Evolutionary conservation across 1,284 basidiomycete species (phyloP), one percentile per base, ranked within the genome.

Genomic region (Cryptococcus sp.): DNA sequence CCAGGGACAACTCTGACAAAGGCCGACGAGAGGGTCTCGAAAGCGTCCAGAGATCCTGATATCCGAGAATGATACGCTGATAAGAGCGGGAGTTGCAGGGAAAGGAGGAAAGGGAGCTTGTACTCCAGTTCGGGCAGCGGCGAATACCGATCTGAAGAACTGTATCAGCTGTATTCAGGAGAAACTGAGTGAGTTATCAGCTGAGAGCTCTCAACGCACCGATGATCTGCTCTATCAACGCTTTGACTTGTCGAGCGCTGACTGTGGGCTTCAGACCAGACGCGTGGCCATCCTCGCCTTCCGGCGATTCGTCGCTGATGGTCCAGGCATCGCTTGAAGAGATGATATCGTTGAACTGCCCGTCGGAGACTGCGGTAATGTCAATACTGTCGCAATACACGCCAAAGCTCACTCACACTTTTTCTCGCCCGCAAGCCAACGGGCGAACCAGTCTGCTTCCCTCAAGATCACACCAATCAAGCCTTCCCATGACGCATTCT

Each of bases 1-100:
- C 94, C 95, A 0, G 95, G 93, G 6, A 98, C 92, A 3, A 89
- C 89, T 5, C 93, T 87, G 31, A 93, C 85, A 66, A 99, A 87
- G 0, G 88, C 86, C 19, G 89, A 91, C 1, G 91, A 91, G 3
- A 96, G 81, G 0, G 87, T 88, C 76, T 98, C 95, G 68, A 97
- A 97, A 0, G 93, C 93, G 68, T 97, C 93, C 11, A 98, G 80
- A 3, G 91, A 91, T 5, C 88, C 85, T 0, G 86, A 83, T 71
- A 99, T 87, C 16, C 93, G 87, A 10, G 82, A 78, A 57, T 87
- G 84, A 73, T 96, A 98, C 1, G 84, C 80, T 54, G 88, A 84
- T 7, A 98, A 80, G 3, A 97, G 78, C 0, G 93, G 93, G 2
- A 96, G 80, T 78, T 99, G 95, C 11, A 96, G 86, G 8, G 84